Evolutionary conservation across 2,329 filamentous ascomycete species (phyloP), one percentile per base, ranked within the genome.

Genomic region (Periconia sp.): DNA sequence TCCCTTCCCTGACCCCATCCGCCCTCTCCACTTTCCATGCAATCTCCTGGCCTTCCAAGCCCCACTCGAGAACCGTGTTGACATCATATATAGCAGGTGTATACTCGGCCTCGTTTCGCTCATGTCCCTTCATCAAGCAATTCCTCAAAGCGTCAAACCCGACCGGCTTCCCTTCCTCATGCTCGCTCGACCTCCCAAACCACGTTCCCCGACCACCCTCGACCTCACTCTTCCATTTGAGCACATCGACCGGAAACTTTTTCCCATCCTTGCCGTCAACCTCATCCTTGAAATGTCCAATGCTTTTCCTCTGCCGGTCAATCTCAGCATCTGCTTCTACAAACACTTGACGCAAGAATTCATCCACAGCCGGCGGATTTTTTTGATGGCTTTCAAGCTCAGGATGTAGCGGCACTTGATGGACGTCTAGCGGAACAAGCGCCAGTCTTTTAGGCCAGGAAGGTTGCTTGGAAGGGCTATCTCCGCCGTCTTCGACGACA

Each of bases 141-240:
- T 69, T 70, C 37, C 80, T 77, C 68, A 91, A 89, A 70, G 91
- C 88, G 0, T 74, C 75, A 82, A 85, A 90, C 44, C 67, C 76
- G 10, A 86, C 87, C 1, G 85, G 85, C 17, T 45, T 41, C 13
- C 42, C 45, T 33, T 74, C 17, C 76, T 73, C 6, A 67, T 91
- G 88, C 41, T 82, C 73, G 15, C 64, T 68, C 18, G 57, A 80
- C 52, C 89, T 81, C 41, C 83, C 83, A 49, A 81, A 81, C 88
- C 88, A 91, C 17, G 77, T 80, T 71, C 30, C n/a, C 3, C 20
- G 18, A 17, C 59, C 53, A 6, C 59, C 57, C 11, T 59, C 50
- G 20, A 53, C 57, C 23, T 60, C 55, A 15, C 60, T 59, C 43
- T 66, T 60, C 23, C 50, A 42, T 30, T 56, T 56, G 44, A 51